Evolutionary conservation across 1,284 basidiomycete genomes (phyloP).

Genomic region (Melampsora americana): DNA sequence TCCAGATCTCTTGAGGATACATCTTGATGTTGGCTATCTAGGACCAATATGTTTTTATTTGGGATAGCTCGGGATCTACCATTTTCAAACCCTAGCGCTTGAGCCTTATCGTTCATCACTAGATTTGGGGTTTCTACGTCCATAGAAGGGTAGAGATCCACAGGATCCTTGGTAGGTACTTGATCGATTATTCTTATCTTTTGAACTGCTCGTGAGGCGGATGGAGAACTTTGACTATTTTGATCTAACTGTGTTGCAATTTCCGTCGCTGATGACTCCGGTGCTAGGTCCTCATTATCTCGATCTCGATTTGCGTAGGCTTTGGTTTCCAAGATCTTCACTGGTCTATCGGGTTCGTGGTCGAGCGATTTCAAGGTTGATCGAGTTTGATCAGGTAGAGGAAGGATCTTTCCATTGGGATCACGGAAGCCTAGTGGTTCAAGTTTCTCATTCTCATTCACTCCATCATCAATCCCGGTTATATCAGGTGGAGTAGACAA

Average conservation of each 20-base stretch:
- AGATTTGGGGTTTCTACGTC: background rate
- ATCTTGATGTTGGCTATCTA: background rate
- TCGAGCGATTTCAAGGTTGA: background rate
- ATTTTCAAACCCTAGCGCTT: background rate
- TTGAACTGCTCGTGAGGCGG: background rate
- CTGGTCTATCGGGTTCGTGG: background rate
- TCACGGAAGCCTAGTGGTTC: constrained; percentile 29
- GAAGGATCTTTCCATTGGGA: constrained; percentile 3
- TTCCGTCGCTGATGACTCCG: background rate
- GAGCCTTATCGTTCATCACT: background rate
- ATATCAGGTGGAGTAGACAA: background rate
- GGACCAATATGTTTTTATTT: background rate
- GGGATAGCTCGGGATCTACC: background rate
- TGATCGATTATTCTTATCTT: too few relatives aligned
- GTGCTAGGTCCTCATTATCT: background rate
- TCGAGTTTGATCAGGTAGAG: background rate
- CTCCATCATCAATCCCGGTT: background rate
- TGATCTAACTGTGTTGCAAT: background rate
- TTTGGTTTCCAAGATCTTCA: constrained; percentile 30
- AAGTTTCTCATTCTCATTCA: background rate
- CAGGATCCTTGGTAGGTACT: too few relatives aligned
- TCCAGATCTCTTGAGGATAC: background rate
- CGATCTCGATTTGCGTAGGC: background rate
- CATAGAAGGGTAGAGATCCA: background rate
- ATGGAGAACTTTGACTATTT: background rate